Base-by-base conservation (phyloP, 2,329 filamentous ascomycete genomes). In the Colletotrichum echinochloae region DNA sequence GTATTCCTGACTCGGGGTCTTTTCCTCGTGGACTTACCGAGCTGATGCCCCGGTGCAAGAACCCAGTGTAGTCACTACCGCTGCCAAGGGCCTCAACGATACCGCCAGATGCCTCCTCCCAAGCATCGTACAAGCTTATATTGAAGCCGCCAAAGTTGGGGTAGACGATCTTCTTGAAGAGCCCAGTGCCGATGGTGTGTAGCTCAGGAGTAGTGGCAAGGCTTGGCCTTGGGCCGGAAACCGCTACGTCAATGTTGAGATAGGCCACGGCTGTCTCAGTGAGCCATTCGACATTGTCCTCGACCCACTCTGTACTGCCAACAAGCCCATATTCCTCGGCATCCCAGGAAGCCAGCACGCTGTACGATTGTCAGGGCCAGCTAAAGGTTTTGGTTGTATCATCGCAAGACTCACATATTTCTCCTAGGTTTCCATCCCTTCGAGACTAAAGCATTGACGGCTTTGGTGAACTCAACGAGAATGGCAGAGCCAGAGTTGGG, bases 251-350 rank as follows among this genome's bases (percentile, higher is more conserved):
- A 35, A 96, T 89, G 75, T 97, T 97, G 63, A 97, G 82, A 74
- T 97, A 97, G 0, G 92, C 89, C 60, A 97, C 87, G 9, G 91
- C 89, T 0, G 90, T 88, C 20, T 88, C 85, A 0, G 86, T 88
- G 1, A 97, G 86, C 93, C 93, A 96, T 0, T 91, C 89, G 1
- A 94, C 79, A 70, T 93, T 91, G 69, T 97, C 93, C 77, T 97
- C 93, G 0, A 97, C 92, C 92, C 93, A 97, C 77, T 97, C 94
- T 0, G 93, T 95, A 4, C 91, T 94, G 1, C 94, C 94, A 9
- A 97, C 80, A 1, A 96, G 83, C 0, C 92, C 93, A 75, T 95
- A 95, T 79, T 97, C 94, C 79, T 93, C 91, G 0, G 87, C 90
- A 73, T 92, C 91, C 90, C 90, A 92, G 0, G 83, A 86, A 1